Evolutionary conservation across 176 grass and related monocot genomes (phyloP).

Genomic region (Thinopyrum elongatum): DNA sequence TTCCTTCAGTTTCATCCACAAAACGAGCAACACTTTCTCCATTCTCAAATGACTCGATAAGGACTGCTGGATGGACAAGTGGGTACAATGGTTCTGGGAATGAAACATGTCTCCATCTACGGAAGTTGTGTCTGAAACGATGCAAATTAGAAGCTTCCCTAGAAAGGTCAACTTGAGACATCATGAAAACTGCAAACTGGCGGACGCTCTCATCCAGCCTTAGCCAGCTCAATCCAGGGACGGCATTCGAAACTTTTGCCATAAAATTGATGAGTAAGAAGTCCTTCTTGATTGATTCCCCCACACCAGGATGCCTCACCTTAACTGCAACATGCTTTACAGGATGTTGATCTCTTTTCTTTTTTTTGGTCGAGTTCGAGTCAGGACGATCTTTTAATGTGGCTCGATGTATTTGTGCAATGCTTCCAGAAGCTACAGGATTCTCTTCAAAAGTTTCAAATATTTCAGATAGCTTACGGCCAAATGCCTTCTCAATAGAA

Average conservation of each 20-base stretch:
- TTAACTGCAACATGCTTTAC: constrained; percentile 90
- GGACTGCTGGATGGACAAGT: constrained; percentile 93
- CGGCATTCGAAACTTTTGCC: constrained; percentile 55
- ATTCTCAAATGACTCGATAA: constrained; percentile 97
- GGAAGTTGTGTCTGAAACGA: constrained; percentile 96
- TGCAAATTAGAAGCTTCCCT: constrained; percentile 89
- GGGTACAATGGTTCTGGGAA: constrained; percentile 95
- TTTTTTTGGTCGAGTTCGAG: background rate
- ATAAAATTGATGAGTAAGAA: constrained; percentile 80
- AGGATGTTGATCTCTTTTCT: constrained; percentile 42
- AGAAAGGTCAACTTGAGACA: constrained; percentile 97
- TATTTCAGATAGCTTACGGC: constrained; percentile 70
- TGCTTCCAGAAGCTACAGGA: constrained; percentile 95
- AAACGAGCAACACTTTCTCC: constrained; percentile 90
- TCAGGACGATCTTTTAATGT: constrained; percentile 53
- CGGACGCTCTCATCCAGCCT: constrained; percentile 94
- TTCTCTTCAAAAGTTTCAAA: constrained; percentile 87
- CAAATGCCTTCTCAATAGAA: constrained; percentile 87
- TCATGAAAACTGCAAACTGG: constrained; percentile 93
- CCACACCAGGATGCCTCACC: constrained; percentile 92
- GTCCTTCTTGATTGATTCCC: constrained; percentile 89
- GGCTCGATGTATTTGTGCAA: constrained; percentile 93
- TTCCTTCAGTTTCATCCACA: constrained; percentile 70
- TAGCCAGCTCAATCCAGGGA: constrained; percentile 94
- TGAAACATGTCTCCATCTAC: constrained; percentile 83